These are phyloP conservation scores for Epichloe uncinata DNA, from an alignment of 2,329 filamentous ascomycete species.

Conservation along the genomic window DNA sequence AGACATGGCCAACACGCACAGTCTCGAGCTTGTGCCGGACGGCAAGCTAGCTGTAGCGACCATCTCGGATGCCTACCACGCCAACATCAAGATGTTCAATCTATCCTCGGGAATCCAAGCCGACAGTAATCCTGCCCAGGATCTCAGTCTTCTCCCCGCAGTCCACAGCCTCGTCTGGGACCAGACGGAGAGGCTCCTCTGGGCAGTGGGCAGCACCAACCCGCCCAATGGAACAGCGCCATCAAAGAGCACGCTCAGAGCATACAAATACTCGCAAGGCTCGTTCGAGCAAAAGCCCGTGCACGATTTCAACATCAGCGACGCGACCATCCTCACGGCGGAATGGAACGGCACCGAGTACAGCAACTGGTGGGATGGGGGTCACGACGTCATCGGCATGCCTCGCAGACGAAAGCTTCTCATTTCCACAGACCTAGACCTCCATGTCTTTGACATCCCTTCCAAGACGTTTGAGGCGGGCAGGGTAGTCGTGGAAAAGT, in stretches of 20 bases:
- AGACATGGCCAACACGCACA: conserved; percentile 1
- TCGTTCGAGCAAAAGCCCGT: not conserved
- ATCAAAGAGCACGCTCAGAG: not conserved
- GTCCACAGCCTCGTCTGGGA: conserved; percentile 2
- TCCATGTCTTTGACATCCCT: not conserved
- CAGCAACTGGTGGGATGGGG: conserved; percentile 2
- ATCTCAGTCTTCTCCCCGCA: not conserved
- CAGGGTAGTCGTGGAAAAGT: not conserved
- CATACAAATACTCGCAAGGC: not conserved
- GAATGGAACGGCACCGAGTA: conserved; percentile 1
- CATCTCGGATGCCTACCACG: not conserved
- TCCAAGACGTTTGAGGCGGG: not conserved
- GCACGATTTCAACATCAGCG: not conserved
- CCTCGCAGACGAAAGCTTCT: not conserved
- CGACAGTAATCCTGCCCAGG: not conserved
- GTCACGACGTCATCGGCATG: not conserved
- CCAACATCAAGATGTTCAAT: conserved; percentile 2
- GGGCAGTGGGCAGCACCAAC: not conserved
- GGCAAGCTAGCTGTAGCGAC: conserved; percentile 2
- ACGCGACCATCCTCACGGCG: not conserved
- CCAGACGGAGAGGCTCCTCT: not conserved
- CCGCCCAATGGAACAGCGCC: not conserved
- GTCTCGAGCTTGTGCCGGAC: not conserved
- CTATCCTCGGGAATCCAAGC: not conserved
- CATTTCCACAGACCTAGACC: conserved; percentile 1